Evolutionary conservation across 371 early-diverging fungal species (phyloP).

Genomic region (Capillidium heterosporum): DNA sequence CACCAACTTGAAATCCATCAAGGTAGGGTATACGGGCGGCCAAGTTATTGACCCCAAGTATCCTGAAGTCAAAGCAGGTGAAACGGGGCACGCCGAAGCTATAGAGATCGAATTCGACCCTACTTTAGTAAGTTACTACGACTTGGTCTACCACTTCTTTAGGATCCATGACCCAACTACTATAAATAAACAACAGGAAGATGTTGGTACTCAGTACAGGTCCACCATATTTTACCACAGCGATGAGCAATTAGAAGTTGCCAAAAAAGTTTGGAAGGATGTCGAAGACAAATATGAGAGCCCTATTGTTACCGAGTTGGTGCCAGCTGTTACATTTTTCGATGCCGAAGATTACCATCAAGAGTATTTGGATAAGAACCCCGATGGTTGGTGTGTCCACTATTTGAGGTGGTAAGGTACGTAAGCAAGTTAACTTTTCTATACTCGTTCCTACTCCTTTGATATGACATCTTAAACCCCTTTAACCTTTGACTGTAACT

Average conservation of each 20-base stretch:
- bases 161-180: conserved; percentile 57
- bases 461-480: too few relatives aligned
- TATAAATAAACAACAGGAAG: conserved; percentile 28
- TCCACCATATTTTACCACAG: conserved; percentile 68
- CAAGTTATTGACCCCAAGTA: conserved; percentile 28
- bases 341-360: conserved; percentile 88
- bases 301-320: conserved; percentile 53
- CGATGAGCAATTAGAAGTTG: conserved; percentile 45
- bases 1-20: conserved; percentile 21
- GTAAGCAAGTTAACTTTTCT: too few relatives aligned
- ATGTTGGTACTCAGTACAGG: conserved; percentile 71
- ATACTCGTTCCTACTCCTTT: too few relatives aligned
- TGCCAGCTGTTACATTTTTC: conserved; percentile 52
- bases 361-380: conserved; percentile 32
- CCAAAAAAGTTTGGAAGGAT: conserved; percentile 39
- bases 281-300: conserved; percentile 10
- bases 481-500: too few relatives aligned
- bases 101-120: conserved; percentile 60
- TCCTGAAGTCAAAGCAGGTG: conserved; percentile 33
- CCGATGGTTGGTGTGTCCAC: neutral
- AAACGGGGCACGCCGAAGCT: conserved; percentile 72
- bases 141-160: conserved; percentile 70
- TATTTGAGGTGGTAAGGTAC: conserved; percentile 5
- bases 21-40: conserved; percentile 80
- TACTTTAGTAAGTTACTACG: conserved; percentile 33